Evolutionary conservation across 2,329 filamentous ascomycete genomes (phyloP), one percentile per base, ranked within the genome.

Genomic region (Esteya vermicola): DNA sequence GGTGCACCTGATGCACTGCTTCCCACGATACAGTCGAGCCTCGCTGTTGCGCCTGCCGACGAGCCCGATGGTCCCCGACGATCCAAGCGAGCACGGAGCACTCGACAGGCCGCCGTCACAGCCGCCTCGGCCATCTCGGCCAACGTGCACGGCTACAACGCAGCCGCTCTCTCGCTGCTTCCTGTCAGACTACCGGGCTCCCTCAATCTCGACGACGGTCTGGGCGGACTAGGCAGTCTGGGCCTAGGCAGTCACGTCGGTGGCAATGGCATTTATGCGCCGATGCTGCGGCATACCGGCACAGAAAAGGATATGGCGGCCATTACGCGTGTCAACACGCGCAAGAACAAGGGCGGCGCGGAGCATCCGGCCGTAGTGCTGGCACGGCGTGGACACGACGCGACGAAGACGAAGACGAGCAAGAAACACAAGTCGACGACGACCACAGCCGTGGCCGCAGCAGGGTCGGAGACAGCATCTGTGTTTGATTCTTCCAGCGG

Each of bases 251-350:
- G n/a, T n/a, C n/a, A n/a, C n/a, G n/a, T n/a, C n/a, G n/a, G n/a
- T 14, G 55, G 54, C 14, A 45, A 44, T n/a, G 43, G 43, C 39
- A 30, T 33, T 30, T 43, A 44, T 6, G 43, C 47, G n/a, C 42
- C 46, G 9, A 44, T 44, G 4, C 39, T 46, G 23, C 47, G 51
- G 30, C 55, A 57, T 34, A 59, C 46, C 43, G 57, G 55, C 13
- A n/a, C n/a, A n/a, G 63, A 64, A 32, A 63, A 62, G 47, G 60
- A 65, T 34, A 47, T 65, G 9, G 61, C 60, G 0, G 52, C 57
- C 2, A 43, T 64, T 32, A 67, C 64, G 1, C 50, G 58, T 4
- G 52, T 56, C 38, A 68, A 68, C 44, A 68, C 64, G 2, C 54
- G 61, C 22, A 63, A 62, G 46, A 68, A 68, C 44, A 65, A 65